These are phyloP conservation scores for Colletotrichum acutatum DNA, from an alignment of 2,329 filamentous ascomycete genomes.

Conservation along the genomic window DNA sequence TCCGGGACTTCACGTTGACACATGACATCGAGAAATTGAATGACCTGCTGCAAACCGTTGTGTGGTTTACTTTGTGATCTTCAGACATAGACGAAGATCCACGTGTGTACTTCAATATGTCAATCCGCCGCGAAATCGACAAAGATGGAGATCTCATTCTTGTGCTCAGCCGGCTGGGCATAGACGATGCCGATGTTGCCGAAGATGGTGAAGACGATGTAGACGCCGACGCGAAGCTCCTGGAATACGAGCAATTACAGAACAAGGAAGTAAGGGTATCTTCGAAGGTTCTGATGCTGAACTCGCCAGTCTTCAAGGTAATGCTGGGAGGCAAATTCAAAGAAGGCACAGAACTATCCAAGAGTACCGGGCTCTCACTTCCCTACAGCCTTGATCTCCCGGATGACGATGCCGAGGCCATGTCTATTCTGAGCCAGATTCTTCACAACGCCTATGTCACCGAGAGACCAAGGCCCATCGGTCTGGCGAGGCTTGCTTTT, in stretches of 20 bases:
- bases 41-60: neutral
- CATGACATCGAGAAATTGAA: neutral
- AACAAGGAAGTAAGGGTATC: slow-evolving; percentile 30
- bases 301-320: slow-evolving; percentile 41
- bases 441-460: slow-evolving; percentile 44
- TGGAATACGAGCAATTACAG: neutral
- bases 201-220: neutral
- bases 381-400: slow-evolving; percentile 36
- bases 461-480: slow-evolving; percentile 37
- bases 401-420: slow-evolving; percentile 44
- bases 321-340: slow-evolving; percentile 40
- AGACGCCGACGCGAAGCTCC: neutral
- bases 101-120: neutral
- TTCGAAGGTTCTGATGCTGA: slow-evolving; percentile 38
- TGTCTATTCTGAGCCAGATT: slow-evolving; percentile 45
- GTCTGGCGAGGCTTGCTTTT: slow-evolving; percentile 42
- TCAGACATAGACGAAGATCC: neutral
- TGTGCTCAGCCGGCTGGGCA: neutral
- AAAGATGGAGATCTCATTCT: slow-evolving; percentile 37
- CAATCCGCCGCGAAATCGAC: slow-evolving; percentile 17
- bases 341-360: slow-evolving; percentile 36
- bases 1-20: neutral
- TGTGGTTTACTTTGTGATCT: neutral
- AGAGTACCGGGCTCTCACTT: neutral
- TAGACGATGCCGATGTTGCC: slow-evolving; percentile 22